phyloP scores from a whole-genome alignment of 2,329 filamentous ascomycete genomes.

The Trichophyton rubrum region DNA sequence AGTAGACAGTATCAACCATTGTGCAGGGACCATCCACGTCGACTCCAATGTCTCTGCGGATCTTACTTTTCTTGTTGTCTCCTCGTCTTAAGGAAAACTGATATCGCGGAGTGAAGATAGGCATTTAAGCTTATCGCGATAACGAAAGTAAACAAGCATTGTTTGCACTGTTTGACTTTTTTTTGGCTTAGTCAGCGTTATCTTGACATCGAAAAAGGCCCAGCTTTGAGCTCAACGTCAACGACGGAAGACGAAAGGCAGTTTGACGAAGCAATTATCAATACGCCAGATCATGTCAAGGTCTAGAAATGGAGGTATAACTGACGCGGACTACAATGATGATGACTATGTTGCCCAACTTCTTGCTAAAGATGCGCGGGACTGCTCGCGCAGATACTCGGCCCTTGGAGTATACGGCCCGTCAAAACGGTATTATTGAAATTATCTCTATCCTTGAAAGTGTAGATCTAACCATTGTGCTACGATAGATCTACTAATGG shows the following conservation, averaged over 20 bases:
- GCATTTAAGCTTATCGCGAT: conserved; percentile 4
- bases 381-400: conserved; percentile 61
- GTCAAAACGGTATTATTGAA: conserved; percentile 17
- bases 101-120: not conserved
- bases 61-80: not conserved
- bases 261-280: not conserved
- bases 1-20: not conserved
- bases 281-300: conserved; percentile 6
- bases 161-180: not conserved
- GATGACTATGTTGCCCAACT: conserved; percentile 71
- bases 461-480: not conserved
- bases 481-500: conserved; percentile 47
- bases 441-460: not conserved
- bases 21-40: too few species aligned
- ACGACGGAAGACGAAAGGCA: not conserved
- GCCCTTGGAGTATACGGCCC: conserved; percentile 61
- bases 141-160: not conserved
- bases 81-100: not conserved
- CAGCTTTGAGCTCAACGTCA: not conserved
- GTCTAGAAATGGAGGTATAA: not conserved
- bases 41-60: too few species aligned
- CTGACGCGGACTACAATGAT: conserved; percentile 20
- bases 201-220: not conserved
- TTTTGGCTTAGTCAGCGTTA: not conserved
- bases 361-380: conserved; percentile 66